Conservation (phyloP, 495 filamentous ascomycete genomes). For the Choiromyces venosus region DNA sequence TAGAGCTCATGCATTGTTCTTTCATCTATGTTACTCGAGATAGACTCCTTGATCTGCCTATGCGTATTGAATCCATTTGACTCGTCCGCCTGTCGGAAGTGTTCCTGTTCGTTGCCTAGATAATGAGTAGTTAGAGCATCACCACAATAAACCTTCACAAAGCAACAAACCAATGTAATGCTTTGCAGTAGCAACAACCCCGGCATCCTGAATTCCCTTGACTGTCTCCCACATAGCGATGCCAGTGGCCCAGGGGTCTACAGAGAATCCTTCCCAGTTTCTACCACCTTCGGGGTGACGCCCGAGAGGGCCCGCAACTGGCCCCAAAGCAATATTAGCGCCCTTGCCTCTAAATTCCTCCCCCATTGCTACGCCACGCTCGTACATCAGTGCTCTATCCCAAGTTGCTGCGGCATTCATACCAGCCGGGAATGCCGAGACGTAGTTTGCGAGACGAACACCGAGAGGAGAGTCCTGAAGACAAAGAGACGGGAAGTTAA, state of each 20-base stretch:
- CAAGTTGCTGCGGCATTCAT: constrained; percentile 78
- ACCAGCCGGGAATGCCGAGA: constrained; percentile 74
- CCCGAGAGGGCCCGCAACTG: constrained; percentile 81
- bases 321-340: constrained; percentile 78
- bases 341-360: constrained; percentile 75
- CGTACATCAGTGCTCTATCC: constrained; percentile 65
- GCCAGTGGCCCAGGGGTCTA: constrained; percentile 73
- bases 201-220: constrained; percentile 75
- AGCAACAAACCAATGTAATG: constrained; percentile 56
- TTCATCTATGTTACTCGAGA: constrained; percentile 86
- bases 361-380: constrained; percentile 73
- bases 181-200: constrained; percentile 76
- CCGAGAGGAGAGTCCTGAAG: constrained; percentile 88
- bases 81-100: constrained; percentile 74
- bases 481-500: constrained; percentile 77
- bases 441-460: constrained; percentile 68
- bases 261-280: constrained; percentile 79
- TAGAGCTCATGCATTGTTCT: constrained; percentile 93
- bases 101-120: constrained; percentile 53
- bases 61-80: constrained; percentile 55
- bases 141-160: not conserved
- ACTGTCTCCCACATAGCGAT: constrained; percentile 66
- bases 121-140: not conserved
- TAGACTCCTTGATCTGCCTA: constrained; percentile 51
- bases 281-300: constrained; percentile 71